Percentiles rank a stretch among this genome's conserved stretches.
phyloP scores from a whole-genome alignment of 2,329 filamentous ascomycete species.

The Cladosporium phlei region DNA sequence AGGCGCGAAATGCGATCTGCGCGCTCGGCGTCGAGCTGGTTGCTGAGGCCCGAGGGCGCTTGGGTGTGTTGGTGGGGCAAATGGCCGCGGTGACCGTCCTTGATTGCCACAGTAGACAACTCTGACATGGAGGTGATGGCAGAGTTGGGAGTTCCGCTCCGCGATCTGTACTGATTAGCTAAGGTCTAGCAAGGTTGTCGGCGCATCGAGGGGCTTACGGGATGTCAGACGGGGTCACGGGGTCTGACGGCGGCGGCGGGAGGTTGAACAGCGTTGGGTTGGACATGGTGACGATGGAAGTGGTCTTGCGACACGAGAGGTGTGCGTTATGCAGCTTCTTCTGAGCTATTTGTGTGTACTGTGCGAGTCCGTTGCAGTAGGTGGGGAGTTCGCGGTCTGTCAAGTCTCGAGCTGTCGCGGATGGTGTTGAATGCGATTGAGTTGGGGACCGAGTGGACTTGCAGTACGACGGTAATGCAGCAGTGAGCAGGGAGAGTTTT shows the following conservation, averaged over 20 bases:
- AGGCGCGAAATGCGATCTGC: constrained; percentile 93
- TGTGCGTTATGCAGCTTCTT: too few relatives aligned
- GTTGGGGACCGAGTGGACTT: too few relatives aligned
- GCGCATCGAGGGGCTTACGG: constrained; percentile 58
- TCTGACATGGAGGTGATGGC: constrained; percentile 87
- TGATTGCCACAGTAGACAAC: constrained; percentile 89
- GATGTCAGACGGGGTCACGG: constrained; percentile 81
- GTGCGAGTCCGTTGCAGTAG: too few relatives aligned
- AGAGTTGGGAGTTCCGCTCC: constrained; percentile 85
- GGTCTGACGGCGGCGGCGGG: constrained; percentile 74
- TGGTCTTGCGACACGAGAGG: too few relatives aligned
- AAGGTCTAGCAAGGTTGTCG: neutral
- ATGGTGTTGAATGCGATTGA: too few relatives aligned
- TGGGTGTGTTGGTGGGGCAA: constrained; percentile 55
- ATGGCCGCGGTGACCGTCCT: constrained; percentile 87
- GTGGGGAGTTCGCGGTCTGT: too few relatives aligned
- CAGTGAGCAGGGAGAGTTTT: too few relatives aligned
- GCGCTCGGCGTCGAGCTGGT: constrained; percentile 80
- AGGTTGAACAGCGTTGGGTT: constrained; percentile 73
- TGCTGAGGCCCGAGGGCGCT: constrained; percentile 47
- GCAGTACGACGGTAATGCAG: too few relatives aligned
- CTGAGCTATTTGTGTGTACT: too few relatives aligned
- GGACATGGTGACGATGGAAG: constrained; percentile 28
- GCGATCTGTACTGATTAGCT: constrained; percentile 20
- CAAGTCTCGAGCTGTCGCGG: too few relatives aligned